Evolutionary conservation across 345 rosid species (phyloP), one percentile per base, ranked within the genome.

Genomic region (Lepidium aucheri): DNA sequence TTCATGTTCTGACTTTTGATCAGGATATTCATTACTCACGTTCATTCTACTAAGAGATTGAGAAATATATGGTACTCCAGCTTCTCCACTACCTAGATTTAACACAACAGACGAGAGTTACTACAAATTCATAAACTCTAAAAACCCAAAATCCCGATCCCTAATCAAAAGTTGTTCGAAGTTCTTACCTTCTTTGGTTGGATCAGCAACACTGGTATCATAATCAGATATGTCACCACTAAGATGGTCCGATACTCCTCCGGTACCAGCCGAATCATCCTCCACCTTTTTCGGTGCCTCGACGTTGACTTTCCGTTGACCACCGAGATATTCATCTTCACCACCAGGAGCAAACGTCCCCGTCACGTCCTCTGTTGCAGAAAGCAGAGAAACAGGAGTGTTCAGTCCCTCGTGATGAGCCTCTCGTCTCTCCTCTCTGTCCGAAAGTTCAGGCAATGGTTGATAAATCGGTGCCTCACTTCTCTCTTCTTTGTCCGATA

Each of bases 231-330:
- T 3, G 4, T 24, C 78, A 53, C 9, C 51, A 41, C 43, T 24
- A 15, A 35, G 35, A 65, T 67, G 55, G n/a, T 36, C 72, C 13
- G 51, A 60, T 16, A 36, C 45, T 44, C 67, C 73, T 35, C 76
- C 76, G 1, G 83, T 85, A 45, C 76, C 83, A 35, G 51, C 75
- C 4, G 83, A 72, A 55, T 84, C 95, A 42, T 85, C 83, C 63
- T 78, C 83, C 64, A 74, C 38, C 14, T 69, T 75, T 18, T 28
- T 53, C 3, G 85, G 80, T 7, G 24, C 36, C 9, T 75, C 81
- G 22, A 72, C 8, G 60, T 75, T 77, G 61, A 79, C 74, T 47
- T 76, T 75, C 2, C 61, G 74, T 53, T 62, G 76, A 47, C 75
- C 77, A 12, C 16, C 52, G 7, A 69, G 57, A 69, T 9, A 42